Base-by-base conservation (phyloP, 352 stramenopile species). In the Globisporangium middletonii region DNA sequence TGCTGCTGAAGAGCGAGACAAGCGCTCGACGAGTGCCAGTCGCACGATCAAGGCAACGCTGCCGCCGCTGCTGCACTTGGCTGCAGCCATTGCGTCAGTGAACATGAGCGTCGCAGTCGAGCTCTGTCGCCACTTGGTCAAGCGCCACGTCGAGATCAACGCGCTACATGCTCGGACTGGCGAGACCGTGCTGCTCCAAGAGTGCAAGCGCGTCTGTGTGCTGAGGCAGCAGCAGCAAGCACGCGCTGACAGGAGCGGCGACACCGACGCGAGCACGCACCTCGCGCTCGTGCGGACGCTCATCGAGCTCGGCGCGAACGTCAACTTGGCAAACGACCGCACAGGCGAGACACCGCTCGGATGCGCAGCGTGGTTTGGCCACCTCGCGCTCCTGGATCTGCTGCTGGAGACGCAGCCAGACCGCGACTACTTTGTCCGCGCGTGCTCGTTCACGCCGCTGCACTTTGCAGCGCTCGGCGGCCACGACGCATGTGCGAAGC, bases 91-190 rank as follows among this genome's bases (percentile, higher is more conserved):
- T 11, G 73, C 78, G 12, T 43, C 60, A 0, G 30, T 60, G 15
- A 83, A 85, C 27, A 68, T 80, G n/a, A 80, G 73, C 35, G 54
- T 82, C 35, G 72, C 75, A 6, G 63, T 82, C 35, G 78, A 85
- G 59, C 61, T 80, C 19, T 88, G 75, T 61, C 76, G 71, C 50
- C 44, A 54, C 0, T 58, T 88, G 26, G 57, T 67, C 30, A 61
- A 59, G 42, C 38, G 76, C 27, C 64, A 71, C 44, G 59, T 83
- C 51, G 75, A 83, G 53, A 77, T 88, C 43, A 84, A 88, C 48
- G 55, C 70, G 45, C 13, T 72, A 3, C 69, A 85, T 45, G 46
- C 59, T n/a, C 43, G 26, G 33, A 83, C 67, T 7, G 52, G 50
- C 0, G 77, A 88, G 48, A 78, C 75, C 0, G 77, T 70, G 7